phyloP scores from a whole-genome alignment of 106 monocot species.

The Dioscorea dumetorum region DNA sequence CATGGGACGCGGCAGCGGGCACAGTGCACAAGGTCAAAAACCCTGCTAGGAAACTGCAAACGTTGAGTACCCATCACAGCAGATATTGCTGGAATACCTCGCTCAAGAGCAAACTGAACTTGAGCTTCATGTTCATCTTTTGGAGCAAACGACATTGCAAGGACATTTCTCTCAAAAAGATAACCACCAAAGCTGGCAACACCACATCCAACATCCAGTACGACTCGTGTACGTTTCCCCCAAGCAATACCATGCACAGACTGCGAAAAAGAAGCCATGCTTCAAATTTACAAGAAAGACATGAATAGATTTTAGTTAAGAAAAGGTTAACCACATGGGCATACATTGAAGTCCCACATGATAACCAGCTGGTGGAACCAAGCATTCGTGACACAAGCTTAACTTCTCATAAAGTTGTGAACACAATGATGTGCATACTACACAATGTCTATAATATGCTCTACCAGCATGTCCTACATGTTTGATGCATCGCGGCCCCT shows the following conservation, averaged over 20 bases:
- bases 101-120: slow-evolving; percentile 86
- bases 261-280: slow-evolving; percentile 16
- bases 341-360: too few relatives aligned
- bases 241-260: slow-evolving; percentile 61
- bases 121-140: slow-evolving; percentile 98
- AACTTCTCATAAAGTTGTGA: too few relatives aligned
- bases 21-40: slow-evolving; percentile 86
- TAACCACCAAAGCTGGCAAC: slow-evolving; percentile 94
- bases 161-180: slow-evolving; percentile 81
- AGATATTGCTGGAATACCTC: slow-evolving; percentile 94
- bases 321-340: too few relatives aligned
- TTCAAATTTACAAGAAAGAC: too few relatives aligned
- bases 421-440: too few relatives aligned
- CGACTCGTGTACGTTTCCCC: slow-evolving; percentile 78
- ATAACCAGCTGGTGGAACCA: too few relatives aligned
- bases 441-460: too few relatives aligned
- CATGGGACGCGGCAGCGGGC: slow-evolving; percentile 96
- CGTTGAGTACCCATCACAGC: slow-evolving; percentile 96
- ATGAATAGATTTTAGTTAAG: too few relatives aligned
- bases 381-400: too few relatives aligned
- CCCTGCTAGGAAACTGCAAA: slow-evolving; percentile 69
- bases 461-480: too few relatives aligned
- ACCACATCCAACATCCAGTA: slow-evolving; percentile 94
- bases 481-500: too few relatives aligned
- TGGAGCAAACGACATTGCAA: slow-evolving; percentile 92